Evolutionary conservation across 768 basidiomycete genomes (phyloP).

Genomic region (Macrolepiota dolichaula): DNA sequence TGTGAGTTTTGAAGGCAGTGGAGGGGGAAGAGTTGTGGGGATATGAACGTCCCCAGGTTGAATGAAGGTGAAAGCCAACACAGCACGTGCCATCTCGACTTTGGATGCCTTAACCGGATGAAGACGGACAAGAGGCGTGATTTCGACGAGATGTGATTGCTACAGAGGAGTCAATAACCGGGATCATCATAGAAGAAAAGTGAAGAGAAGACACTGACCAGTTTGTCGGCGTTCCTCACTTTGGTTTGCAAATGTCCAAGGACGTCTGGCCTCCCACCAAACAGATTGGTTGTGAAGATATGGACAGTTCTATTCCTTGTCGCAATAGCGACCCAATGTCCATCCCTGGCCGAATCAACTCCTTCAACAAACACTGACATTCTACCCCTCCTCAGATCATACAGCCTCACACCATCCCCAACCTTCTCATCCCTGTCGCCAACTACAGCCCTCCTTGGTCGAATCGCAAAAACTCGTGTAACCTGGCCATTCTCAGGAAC

Average conservation of each 20-base stretch:
- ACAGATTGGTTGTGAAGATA: conserved; percentile 74
- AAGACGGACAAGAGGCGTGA: conserved; percentile 57
- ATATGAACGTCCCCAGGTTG: conserved; percentile 28
- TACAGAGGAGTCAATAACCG: conserved; percentile 19
- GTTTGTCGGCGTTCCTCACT: conserved; percentile 49
- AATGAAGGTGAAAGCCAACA: conserved; percentile 59
- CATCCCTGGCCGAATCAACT: conserved; percentile 52
- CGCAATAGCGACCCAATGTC: conserved; percentile 67
- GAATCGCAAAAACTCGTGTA: conserved; percentile 42
- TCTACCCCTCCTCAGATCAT: conserved; percentile 66
- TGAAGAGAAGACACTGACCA: conserved; percentile 38
- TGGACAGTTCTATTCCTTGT: conserved; percentile 65
- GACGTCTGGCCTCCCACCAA: conserved; percentile 65
- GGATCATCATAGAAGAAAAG: no score
- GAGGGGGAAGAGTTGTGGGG: conserved; percentile 37
- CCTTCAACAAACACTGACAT: conserved; percentile 61
- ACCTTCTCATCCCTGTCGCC: background rate
- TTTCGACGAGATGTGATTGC: conserved; percentile 50
- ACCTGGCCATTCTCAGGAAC: conserved; percentile 54
- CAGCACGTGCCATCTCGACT: conserved; percentile 18
- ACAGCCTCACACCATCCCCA: conserved; percentile 29
- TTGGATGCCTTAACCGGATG: conserved; percentile 16
- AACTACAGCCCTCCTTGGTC: conserved; percentile 21
- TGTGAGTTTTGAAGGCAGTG: conserved; percentile 6
- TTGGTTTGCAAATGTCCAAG: conserved; percentile 56